Base-by-base conservation (phyloP, 2,329 filamentous ascomycete genomes). In the Aspergillus glaucus region DNA sequence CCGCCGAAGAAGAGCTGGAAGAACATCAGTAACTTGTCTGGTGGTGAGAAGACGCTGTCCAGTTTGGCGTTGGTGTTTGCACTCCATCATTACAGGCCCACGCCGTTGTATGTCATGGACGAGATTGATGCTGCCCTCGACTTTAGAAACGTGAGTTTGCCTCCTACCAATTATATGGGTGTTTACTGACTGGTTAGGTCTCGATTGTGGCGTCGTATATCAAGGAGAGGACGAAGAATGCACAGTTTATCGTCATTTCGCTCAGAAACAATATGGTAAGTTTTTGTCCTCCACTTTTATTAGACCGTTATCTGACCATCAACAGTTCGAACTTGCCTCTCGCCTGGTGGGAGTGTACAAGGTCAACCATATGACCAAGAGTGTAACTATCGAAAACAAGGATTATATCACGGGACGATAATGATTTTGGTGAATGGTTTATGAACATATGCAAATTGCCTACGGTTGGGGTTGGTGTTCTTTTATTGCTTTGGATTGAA, bases 1-100 rank as follows among this genome's bases (percentile, higher is more conserved):
- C 94, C 93, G 45, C 93, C 93, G 10, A 98, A 98, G 81, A 98
- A 98, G 80, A 93, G 87, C 64, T 98, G 94, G 94, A 98, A 96
- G 80, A 98, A 97, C 67, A 98, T 98, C 65, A 86, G 87, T 64
- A 97, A 98, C 68, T 68, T 98, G 59, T 92, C 86, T 28, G 93
- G 93, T 76, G 93, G 93, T 55, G 93, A 98, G 74, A 98, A 98
- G 81, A 98, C 93, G 34, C 74, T 98, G 53, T 93, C 87, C 58
- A 92, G 86, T 70, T 73, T 98, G 70, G 93, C 93, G 19, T 75
- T 98, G 49, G 93, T 98, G n/a, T 98, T 98, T 76, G 93, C 93
- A 26, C 72, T 98, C 61, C 93, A 98, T 70, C 92, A 97, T 66
- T 98, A 96, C 71, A 95, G 95, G 75, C 93, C 93, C 8, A 98